A percentile compares a stretch with the other conserved stretches of the same genome.
phyloP scores from a whole-genome alignment of 345 rosid genomes.

The Gossypium raimondii region DNA sequence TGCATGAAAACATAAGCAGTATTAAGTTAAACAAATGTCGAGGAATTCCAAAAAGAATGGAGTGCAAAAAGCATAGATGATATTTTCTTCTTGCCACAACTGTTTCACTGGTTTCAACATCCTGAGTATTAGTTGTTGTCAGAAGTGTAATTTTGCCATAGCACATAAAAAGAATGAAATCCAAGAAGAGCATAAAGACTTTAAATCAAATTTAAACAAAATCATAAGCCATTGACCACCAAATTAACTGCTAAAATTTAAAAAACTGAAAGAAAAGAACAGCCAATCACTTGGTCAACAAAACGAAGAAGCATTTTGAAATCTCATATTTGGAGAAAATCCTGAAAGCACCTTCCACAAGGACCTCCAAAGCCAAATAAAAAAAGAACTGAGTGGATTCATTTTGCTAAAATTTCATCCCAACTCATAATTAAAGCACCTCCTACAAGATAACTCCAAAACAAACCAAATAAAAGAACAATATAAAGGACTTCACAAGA shows the following conservation, averaged over 20 bases:
- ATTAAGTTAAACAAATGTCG: neutral
- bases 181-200: neutral
- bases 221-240: neutral
- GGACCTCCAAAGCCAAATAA: neutral
- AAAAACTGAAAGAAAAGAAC: neutral
- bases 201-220: neutral
- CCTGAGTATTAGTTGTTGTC: neutral
- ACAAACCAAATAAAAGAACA: neutral
- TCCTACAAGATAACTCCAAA: neutral
- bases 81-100: neutral
- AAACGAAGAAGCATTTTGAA: neutral
- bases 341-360: too few species aligned
- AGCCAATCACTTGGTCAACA: neutral
- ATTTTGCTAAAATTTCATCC: neutral
- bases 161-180: neutral
- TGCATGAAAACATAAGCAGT: conserved; percentile 30
- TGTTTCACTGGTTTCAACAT: neutral
- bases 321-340: neutral
- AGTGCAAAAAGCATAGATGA: neutral
- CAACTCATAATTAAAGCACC: neutral
- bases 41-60: neutral
- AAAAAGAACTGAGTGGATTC: neutral
- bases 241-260: neutral
- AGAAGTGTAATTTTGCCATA: neutral
- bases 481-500: neutral